Percentiles rank a stretch among this genome's conserved stretches.
These are phyloP conservation scores for Leishmania tarentolae DNA, from an alignment of 208 protist species.

Conservation along the genomic window DNA sequence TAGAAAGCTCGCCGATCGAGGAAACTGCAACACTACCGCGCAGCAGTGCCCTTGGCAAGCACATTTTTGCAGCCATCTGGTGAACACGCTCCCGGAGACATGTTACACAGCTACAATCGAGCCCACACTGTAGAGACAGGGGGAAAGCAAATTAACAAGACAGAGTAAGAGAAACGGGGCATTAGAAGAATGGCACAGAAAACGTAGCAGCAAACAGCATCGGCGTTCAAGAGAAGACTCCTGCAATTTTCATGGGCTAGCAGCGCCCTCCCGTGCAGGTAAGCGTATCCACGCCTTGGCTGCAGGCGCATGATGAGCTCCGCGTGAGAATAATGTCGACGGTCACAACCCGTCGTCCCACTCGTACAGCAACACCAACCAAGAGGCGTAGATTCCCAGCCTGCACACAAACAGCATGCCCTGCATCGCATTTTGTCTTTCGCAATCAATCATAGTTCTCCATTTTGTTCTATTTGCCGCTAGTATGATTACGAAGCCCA, in stretches of 20 bases:
- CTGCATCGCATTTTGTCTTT: background rate
- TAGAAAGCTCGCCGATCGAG: slow-evolving; percentile 30
- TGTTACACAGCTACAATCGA: background rate
- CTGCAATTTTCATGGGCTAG: background rate
- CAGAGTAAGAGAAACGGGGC: background rate
- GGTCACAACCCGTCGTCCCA: background rate
- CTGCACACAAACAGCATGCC: background rate
- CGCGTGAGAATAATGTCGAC: background rate
- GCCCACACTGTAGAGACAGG: background rate
- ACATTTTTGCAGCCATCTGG: background rate
- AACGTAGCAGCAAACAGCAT: background rate
- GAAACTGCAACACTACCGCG: background rate
- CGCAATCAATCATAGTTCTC: too few relatives aligned
- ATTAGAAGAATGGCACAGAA: background rate
- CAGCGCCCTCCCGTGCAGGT: background rate
- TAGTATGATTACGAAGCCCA: background rate
- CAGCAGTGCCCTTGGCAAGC: background rate
- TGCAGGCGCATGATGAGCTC: background rate
- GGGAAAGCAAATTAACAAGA: slow-evolving; percentile 18
- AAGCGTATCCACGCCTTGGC: background rate
- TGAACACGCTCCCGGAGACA: background rate
- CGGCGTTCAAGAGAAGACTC: background rate
- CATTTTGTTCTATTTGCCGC: background rate
- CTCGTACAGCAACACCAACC: background rate
- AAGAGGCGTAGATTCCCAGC: background rate